Conservation (phyloP, 2,329 filamentous ascomycete genomes). For the Arthrobotrys sphaeroides region DNA sequence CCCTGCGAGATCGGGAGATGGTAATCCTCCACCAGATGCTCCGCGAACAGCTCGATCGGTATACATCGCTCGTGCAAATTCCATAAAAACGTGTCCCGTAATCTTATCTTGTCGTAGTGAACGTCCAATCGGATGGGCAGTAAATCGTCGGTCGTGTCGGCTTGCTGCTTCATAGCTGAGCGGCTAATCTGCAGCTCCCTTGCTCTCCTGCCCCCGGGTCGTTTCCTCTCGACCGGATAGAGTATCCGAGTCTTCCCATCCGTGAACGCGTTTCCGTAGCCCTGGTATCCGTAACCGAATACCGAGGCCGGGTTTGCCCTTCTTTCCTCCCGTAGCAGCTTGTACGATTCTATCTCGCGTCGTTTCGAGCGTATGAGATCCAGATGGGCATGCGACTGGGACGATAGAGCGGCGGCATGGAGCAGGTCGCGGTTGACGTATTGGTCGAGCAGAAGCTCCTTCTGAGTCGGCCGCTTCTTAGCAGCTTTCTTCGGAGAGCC, state of each 20-base stretch:
- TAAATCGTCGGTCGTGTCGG: slow-evolving; percentile 88
- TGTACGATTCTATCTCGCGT: slow-evolving; percentile 76
- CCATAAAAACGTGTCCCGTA: slow-evolving; percentile 98
- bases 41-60: slow-evolving; percentile 80
- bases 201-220: slow-evolving; percentile 79
- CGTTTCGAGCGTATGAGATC: slow-evolving; percentile 66
- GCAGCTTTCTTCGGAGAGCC: slow-evolving; percentile 30
- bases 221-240: slow-evolving; percentile 80
- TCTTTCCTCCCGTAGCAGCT: slow-evolving; percentile 70
- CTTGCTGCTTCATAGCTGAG: slow-evolving; percentile 84
- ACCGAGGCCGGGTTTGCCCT: slow-evolving; percentile 69
- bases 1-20: slow-evolving; percentile 75
- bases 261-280: slow-evolving; percentile 87
- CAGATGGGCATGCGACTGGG: slow-evolving; percentile 62
- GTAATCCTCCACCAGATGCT: slow-evolving; percentile 87
- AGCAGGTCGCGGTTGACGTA: slow-evolving; percentile 73
- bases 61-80: slow-evolving; percentile 92
- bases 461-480: slow-evolving; percentile 55
- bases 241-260: slow-evolving; percentile 76
- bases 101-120: slow-evolving; percentile 92
- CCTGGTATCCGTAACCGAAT: slow-evolving; percentile 79
- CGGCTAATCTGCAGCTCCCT: slow-evolving; percentile 76
- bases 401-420: slow-evolving; percentile 67
- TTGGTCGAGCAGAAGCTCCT: slow-evolving; percentile 65
- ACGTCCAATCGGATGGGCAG: slow-evolving; percentile 92